phyloP scores from a whole-genome alignment of 1,284 basidiomycete species.

The Ganoderma meredithae region DNA sequence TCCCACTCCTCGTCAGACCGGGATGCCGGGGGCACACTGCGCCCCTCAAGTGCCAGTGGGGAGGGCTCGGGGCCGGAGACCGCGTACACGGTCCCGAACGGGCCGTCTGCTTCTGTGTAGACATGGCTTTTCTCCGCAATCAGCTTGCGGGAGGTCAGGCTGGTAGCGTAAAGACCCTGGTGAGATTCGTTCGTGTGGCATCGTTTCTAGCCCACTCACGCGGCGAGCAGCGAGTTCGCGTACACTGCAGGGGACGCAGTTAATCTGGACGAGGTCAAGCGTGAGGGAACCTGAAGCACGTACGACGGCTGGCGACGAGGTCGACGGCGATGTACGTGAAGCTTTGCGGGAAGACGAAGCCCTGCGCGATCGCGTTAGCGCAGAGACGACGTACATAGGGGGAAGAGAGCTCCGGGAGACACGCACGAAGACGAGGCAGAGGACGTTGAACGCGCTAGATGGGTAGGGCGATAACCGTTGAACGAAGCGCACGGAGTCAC shows the following conservation, averaged over 20 bases:
- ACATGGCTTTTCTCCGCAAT: background rate
- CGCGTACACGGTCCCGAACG: background rate
- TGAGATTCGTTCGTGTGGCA: too few relatives aligned
- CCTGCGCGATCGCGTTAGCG: background rate
- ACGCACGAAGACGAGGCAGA: background rate
- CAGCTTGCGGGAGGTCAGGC: background rate
- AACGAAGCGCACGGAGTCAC: background rate
- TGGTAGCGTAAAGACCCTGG: too few relatives aligned
- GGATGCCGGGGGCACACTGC: background rate
- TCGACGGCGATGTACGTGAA: background rate
- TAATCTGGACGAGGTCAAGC: background rate
- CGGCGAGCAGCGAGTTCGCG: background rate
- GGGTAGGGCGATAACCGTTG: background rate
- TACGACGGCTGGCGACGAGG: background rate
- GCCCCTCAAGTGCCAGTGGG: background rate
- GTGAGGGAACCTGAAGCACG: background rate
- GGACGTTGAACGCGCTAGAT: background rate
- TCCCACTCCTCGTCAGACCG: background rate
- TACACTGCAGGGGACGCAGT: background rate
- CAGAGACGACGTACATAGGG: background rate
- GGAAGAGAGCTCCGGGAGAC: background rate
- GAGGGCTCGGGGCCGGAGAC: background rate
- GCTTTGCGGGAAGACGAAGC: background rate
- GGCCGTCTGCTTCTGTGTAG: background rate
- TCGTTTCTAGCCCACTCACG: background rate